A percentile compares a stretch with the other conserved stretches of the same genome.
Evolutionary conservation across 2,329 filamentous ascomycete genomes (phyloP).

Genomic region (Venturia oleaginea): DNA sequence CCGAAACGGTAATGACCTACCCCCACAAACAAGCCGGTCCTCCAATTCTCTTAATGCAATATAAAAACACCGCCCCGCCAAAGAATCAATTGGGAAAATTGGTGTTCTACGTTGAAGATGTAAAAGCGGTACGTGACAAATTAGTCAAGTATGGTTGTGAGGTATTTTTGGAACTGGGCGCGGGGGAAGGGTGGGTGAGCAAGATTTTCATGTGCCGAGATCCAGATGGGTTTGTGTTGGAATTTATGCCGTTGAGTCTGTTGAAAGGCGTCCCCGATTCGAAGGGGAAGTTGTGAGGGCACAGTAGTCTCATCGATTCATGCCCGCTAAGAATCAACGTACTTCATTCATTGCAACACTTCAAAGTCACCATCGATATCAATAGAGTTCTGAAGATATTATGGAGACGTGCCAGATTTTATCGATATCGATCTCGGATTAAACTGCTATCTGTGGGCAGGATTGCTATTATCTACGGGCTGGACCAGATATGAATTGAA

Average conservation of each 20-base stretch:
- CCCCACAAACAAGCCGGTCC: constrained; percentile 6
- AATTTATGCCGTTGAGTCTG: constrained; percentile 9
- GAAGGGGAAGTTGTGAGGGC: background rate
- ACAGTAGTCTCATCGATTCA: too few species aligned
- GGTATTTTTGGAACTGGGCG: background rate
- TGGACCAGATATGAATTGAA: too few species aligned
- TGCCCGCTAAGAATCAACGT: too few species aligned
- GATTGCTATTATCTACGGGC: too few species aligned
- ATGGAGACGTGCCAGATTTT: too few species aligned
- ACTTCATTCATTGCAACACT: too few species aligned
- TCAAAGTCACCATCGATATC: too few species aligned
- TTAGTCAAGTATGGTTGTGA: background rate
- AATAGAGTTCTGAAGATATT: too few species aligned
- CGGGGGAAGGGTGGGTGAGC: constrained; percentile 4
- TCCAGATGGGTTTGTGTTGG: background rate
- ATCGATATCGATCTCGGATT: too few species aligned
- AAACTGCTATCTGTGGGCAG: too few species aligned
- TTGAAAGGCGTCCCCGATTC: background rate
- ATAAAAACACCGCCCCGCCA: background rate
- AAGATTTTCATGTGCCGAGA: constrained; percentile 1
- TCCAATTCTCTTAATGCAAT: background rate
- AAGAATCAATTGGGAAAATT: constrained; percentile 7
- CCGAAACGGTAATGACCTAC: constrained; percentile 3
- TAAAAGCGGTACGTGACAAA: constrained; percentile 1
- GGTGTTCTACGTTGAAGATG: constrained; percentile 6